phyloP scores from a whole-genome alignment of 192 early-diverging fungal species.

The Coemansia asiatica region DNA sequence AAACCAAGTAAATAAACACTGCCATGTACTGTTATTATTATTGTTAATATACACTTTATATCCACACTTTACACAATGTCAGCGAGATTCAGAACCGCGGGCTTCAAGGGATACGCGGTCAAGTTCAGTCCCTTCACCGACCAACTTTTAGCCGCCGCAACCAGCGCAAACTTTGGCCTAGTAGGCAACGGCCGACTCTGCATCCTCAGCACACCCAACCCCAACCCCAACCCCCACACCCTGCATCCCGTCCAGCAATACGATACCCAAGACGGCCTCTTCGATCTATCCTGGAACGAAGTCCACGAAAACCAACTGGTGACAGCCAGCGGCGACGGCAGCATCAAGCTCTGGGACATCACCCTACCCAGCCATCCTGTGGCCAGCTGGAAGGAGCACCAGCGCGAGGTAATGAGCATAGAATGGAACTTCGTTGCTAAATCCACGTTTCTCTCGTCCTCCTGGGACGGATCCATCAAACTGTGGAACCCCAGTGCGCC shows the following conservation, averaged over 20 bases:
- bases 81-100: conserved; percentile 66
- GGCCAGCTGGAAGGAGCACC: conserved; percentile 89
- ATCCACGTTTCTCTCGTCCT: conserved; percentile 83
- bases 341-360: conserved; percentile 92
- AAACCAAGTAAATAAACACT: no score
- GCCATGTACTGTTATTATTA: no score
- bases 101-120: conserved; percentile 91
- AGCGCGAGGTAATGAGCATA: conserved; percentile 89
- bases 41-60: no score
- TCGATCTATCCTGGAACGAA: conserved; percentile 95
- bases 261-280: conserved; percentile 96
- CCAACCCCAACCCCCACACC: conserved; percentile 16
- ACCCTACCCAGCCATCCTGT: conserved; percentile 66
- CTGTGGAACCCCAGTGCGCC: conserved; percentile 88
- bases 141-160: conserved; percentile 79
- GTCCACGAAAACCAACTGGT: conserved; percentile 91
- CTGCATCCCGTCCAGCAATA: conserved; percentile 58
- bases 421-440: conserved; percentile 94
- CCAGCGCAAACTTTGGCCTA: conserved; percentile 94
- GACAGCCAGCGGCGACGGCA: conserved; percentile 90
- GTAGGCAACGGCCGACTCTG: conserved; percentile 93
- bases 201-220: conserved; percentile 58
- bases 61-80: conserved; percentile 13
- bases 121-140: conserved; percentile 96
- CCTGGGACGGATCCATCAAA: conserved; percentile 95